Conservation (phyloP, 2,329 filamentous ascomycete species). For the Colletotrichum eremochloae region DNA sequence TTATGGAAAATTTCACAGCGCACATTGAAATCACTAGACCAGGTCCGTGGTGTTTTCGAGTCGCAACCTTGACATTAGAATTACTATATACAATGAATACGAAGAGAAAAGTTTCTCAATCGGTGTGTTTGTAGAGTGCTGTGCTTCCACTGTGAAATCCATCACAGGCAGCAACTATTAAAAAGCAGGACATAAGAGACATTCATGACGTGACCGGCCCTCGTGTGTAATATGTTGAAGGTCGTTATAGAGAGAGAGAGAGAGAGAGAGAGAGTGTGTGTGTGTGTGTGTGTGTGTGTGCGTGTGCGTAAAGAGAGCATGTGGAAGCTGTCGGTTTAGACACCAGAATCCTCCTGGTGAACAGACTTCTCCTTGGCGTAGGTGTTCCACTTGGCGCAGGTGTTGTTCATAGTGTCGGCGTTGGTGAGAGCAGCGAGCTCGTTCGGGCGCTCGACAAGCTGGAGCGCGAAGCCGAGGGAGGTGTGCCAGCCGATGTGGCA, state of each 20-base stretch:
- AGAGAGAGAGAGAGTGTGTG: not conserved
- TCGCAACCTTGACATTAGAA: not conserved
- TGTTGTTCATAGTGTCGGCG: slow-evolving; percentile 27
- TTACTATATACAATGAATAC: slow-evolving; percentile 4
- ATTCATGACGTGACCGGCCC: slow-evolving; percentile 1
- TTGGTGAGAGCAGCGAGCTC: slow-evolving; percentile 43
- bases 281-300: not conserved
- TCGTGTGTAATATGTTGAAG: not conserved
- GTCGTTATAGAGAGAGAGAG: not conserved
- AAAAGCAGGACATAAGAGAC: not conserved
- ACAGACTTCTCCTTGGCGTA: slow-evolving; percentile 31
- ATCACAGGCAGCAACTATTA: not conserved
- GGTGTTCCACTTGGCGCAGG: slow-evolving; percentile 41
- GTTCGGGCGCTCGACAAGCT: slow-evolving; percentile 44
- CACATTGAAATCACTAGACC: not conserved
- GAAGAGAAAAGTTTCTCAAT: not conserved
- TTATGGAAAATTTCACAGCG: too few species aligned
- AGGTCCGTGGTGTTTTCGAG: not conserved
- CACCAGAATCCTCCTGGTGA: slow-evolving; percentile 45
- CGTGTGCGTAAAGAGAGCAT: too few species aligned
- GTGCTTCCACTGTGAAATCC: not conserved
- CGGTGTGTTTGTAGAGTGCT: not conserved
- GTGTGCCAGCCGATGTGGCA: slow-evolving; percentile 55
- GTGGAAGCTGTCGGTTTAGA: slow-evolving; percentile 25
- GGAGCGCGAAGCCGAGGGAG: slow-evolving; percentile 44